These are phyloP conservation scores for Canna indica DNA, from an alignment of 176 grass and related monocot genomes.

Conservation along the genomic window DNA sequence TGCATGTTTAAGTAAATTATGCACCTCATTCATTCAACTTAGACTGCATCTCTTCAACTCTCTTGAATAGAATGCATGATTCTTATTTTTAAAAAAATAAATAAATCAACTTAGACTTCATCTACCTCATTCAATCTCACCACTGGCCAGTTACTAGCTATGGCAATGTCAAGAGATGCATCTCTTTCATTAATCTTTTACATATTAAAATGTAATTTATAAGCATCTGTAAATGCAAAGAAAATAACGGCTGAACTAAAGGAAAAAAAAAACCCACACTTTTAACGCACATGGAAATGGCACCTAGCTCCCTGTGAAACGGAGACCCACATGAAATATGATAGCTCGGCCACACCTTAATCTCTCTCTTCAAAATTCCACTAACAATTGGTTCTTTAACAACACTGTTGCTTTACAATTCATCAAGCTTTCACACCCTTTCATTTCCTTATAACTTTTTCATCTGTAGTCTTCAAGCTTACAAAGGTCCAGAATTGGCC, in stretches of 20 bases:
- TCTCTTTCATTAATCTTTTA: background rate
- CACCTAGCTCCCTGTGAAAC: background rate
- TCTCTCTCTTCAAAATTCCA: background rate
- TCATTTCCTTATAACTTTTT: background rate
- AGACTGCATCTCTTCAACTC: no score
- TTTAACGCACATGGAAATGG: background rate
- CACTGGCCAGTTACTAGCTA: no score
- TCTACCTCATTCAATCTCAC: no score
- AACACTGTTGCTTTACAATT: constrained; percentile 3
- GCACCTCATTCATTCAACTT: no score
- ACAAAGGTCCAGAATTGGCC: background rate
- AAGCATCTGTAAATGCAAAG: background rate
- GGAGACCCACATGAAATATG: constrained; percentile 1
- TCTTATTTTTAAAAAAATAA: no score
- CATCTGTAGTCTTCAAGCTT: background rate
- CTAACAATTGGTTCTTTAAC: background rate
- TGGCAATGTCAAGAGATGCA: no score
- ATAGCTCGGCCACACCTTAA: background rate
- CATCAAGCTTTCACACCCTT: background rate
- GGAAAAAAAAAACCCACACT: background rate
- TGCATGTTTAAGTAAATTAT: no score
- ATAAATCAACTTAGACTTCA: no score
- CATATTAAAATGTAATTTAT: background rate
- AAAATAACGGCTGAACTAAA: background rate
- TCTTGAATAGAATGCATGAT: no score